Conservation (phyloP, 495 filamentous ascomycete genomes). For the Penicillium paxilli region DNA sequence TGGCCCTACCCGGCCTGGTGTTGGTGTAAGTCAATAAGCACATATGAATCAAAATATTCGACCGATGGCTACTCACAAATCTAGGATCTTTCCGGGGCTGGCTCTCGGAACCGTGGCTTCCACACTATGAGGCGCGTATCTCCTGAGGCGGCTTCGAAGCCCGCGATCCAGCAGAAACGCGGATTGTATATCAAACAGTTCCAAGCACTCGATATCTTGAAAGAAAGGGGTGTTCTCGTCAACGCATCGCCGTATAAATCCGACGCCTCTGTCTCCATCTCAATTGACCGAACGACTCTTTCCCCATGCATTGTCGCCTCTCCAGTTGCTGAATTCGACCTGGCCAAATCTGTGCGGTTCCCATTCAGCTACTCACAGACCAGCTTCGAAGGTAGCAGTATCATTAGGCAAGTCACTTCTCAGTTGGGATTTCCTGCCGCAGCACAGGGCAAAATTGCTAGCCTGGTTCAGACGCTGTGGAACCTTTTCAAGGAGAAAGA, state of each 20-base stretch:
- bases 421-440: slow-evolving; percentile 52
- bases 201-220: slow-evolving; percentile 61
- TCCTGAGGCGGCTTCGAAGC: slow-evolving; percentile 5
- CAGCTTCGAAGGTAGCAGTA: slow-evolving; percentile 28
- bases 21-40: slow-evolving; percentile 28
- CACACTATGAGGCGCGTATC: slow-evolving; percentile 49
- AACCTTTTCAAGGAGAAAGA: slow-evolving; percentile 67
- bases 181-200: slow-evolving; percentile 58
- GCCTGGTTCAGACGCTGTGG: slow-evolving; percentile 54
- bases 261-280: slow-evolving; percentile 57
- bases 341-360: slow-evolving; percentile 49
- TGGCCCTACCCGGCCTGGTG: slow-evolving; percentile 19
- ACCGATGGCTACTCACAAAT: too few relatives aligned
- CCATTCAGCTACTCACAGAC: slow-evolving; percentile 58
- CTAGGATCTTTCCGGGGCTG: slow-evolving; percentile 18
- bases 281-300: slow-evolving; percentile 61
- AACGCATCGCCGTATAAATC: slow-evolving; percentile 38
- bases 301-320: slow-evolving; percentile 70
- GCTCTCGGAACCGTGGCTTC: slow-evolving; percentile 45
- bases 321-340: slow-evolving; percentile 40
- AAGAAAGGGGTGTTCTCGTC: slow-evolving; percentile 49
- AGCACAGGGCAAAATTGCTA: slow-evolving; percentile 41
- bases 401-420: slow-evolving; percentile 43
- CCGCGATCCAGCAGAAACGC: slow-evolving; percentile 44
- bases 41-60: too few relatives aligned